These are phyloP conservation scores for Grigorovia jiainica DNA, from an alignment of 805 yeast genomes.

Conservation along the genomic window DNA sequence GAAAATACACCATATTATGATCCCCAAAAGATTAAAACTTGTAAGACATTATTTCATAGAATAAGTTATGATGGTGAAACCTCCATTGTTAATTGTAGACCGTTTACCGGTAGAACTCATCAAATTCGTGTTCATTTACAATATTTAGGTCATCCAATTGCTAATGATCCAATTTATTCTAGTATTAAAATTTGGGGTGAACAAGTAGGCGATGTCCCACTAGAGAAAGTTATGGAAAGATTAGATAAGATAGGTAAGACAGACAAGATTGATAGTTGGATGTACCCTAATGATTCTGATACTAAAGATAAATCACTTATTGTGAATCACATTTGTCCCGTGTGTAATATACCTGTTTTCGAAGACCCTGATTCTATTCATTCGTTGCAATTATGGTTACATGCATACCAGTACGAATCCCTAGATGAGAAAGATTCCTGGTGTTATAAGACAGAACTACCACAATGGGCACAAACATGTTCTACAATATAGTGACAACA, in stretches of 20 bases:
- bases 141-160: conserved; percentile 80
- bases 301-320: background rate
- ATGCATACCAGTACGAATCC: conserved; percentile 74
- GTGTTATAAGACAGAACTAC: conserved; percentile 68
- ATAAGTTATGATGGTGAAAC: conserved; percentile 56
- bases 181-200: conserved; percentile 76
- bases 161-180: conserved; percentile 86
- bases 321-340: conserved; percentile 37
- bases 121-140: conserved; percentile 92
- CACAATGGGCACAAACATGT: conserved; percentile 59
- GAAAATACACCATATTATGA: too few species aligned
- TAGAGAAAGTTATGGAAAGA: conserved; percentile 36
- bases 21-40: too few species aligned
- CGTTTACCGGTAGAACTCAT: conserved; percentile 89
- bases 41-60: conserved; percentile 61
- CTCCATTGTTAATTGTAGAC: conserved; percentile 70
- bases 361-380: conserved; percentile 73
- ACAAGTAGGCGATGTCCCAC: conserved; percentile 53
- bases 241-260: conserved; percentile 66
- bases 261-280: conserved; percentile 58
- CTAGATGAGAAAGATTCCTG: conserved; percentile 38
- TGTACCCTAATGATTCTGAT: conserved; percentile 35
- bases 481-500: too few species aligned
- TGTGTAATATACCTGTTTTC: conserved; percentile 62
- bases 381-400: conserved; percentile 80